Conservation (phyloP, 208 protist genomes). For the Blechomonas ayalai region DNA sequence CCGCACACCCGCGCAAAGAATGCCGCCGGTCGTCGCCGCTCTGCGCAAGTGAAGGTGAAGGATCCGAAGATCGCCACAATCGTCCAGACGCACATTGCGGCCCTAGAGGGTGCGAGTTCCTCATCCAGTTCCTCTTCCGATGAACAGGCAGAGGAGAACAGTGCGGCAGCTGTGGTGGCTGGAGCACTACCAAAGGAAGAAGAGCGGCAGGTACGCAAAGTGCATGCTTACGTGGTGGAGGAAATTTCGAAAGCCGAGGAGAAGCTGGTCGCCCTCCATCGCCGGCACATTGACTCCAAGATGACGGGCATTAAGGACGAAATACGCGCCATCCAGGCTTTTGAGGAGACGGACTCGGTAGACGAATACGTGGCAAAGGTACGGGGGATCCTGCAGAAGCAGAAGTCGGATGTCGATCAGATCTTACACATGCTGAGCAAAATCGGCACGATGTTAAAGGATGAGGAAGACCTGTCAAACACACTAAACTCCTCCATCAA, state of each 20-base stretch:
- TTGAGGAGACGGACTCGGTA: conserved; percentile 88
- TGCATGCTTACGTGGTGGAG: conserved; percentile 88
- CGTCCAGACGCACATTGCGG: conserved; percentile 77
- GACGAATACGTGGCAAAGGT: conserved; percentile 87
- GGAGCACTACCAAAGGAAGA: conserved; percentile 37
- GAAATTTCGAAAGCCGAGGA: conserved; percentile 93
- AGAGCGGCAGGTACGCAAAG: conserved; percentile 77
- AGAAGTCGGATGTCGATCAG: conserved; percentile 71
- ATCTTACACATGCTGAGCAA: conserved; percentile 63
- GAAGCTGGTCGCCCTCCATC: conserved; percentile 87
- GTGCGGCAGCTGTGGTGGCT: background rate
- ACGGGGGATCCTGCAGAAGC: conserved; percentile 45
- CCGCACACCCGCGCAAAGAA: background rate
- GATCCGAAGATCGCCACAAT: conserved; percentile 88
- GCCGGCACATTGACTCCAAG: conserved; percentile 90
- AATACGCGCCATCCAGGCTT: conserved; percentile 83
- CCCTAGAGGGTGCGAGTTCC: conserved; percentile 29
- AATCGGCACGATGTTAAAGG: conserved; percentile 77
- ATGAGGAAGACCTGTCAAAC: conserved; percentile 85
- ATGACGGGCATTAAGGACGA: conserved; percentile 93
- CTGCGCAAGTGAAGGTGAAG: conserved; percentile 30
- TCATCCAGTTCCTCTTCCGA: background rate
- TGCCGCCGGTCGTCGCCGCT: conserved; percentile 5
- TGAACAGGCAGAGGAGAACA: background rate
- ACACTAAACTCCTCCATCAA: conserved; percentile 58